These are phyloP conservation scores for Starmerella powellii DNA, from an alignment of 805 yeast genomes.

Conservation along the genomic window DNA sequence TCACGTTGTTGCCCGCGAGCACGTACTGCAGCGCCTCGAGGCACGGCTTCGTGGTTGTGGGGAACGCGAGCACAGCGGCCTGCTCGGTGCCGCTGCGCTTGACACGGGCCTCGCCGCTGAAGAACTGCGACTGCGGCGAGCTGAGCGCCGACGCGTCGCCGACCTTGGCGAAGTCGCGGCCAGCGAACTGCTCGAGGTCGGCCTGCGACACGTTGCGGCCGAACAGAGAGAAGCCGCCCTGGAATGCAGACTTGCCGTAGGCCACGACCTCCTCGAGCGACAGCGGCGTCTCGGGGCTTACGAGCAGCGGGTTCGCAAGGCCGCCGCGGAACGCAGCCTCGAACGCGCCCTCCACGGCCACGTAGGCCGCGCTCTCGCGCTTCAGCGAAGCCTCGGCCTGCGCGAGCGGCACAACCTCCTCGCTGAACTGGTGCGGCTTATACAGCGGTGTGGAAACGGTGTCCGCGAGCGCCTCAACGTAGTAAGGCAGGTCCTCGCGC, in stretches of 20 bases:
- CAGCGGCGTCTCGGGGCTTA: slow-evolving; percentile 50
- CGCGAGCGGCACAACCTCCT: slow-evolving; percentile 72
- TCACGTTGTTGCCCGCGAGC: slow-evolving; percentile 41
- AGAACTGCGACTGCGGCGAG: slow-evolving; percentile 35
- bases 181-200: slow-evolving; percentile 60
- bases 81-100: slow-evolving; percentile 48
- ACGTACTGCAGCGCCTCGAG: slow-evolving; percentile 62
- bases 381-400: slow-evolving; percentile 42
- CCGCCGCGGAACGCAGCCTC: slow-evolving; percentile 75
- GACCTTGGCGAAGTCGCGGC: slow-evolving; percentile 45
- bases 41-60: slow-evolving; percentile 50
- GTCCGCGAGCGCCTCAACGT: slow-evolving; percentile 71
- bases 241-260: slow-evolving; percentile 57
- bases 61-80: slow-evolving; percentile 70
- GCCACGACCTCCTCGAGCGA: slow-evolving; percentile 51
- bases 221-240: slow-evolving; percentile 54
- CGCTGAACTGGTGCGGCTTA: slow-evolving; percentile 74
- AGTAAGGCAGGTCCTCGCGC: slow-evolving; percentile 82
- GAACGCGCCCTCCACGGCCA: slow-evolving; percentile 69
- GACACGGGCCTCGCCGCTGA: slow-evolving; percentile 51
- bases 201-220: slow-evolving; percentile 63
- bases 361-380: slow-evolving; percentile 38
- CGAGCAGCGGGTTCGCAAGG: slow-evolving; percentile 70
- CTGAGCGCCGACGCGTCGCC: slow-evolving; percentile 47
- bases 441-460: slow-evolving; percentile 53